A percentile compares a stretch with the other conserved stretches of the same genome.
Evolutionary conservation across 2,329 filamentous ascomycete species (phyloP).

Genomic region (Pleurostoma richardsiae): DNA sequence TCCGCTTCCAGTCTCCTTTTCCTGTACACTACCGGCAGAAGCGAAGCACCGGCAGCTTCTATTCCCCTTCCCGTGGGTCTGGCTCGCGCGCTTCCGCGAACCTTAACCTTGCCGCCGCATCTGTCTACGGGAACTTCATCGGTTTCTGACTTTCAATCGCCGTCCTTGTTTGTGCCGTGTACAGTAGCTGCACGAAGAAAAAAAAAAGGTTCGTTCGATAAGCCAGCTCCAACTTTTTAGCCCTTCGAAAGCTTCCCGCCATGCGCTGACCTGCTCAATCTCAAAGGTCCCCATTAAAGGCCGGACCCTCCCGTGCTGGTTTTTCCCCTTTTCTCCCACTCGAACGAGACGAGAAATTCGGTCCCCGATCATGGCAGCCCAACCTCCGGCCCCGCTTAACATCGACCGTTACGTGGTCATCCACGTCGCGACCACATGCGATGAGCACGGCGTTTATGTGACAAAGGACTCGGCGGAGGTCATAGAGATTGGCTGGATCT

Average conservation of each 20-base stretch:
- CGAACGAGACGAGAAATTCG: conserved; percentile 5
- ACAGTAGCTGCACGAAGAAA: too few species aligned
- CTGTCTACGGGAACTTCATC: background rate
- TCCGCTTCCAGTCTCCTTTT: background rate
- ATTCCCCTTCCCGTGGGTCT: background rate
- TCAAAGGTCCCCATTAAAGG: too few species aligned
- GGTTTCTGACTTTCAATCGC: background rate
- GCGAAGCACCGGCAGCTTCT: background rate
- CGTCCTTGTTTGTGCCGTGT: too few species aligned
- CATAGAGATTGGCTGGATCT: conserved; percentile 97
- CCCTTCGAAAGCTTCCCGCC: too few species aligned
- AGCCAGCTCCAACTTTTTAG: too few species aligned
- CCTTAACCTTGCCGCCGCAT: background rate
- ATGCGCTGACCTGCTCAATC: too few species aligned
- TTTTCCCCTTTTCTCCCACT: too few species aligned
- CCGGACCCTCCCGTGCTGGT: too few species aligned
- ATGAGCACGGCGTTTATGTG: conserved; percentile 98
- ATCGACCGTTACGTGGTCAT: conserved; percentile 97
- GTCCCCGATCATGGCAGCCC: conserved; percentile 34
- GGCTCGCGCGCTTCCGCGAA: background rate
- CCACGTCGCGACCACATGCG: conserved; percentile 97
- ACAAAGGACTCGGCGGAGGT: conserved; percentile 99
- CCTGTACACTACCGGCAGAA: background rate
- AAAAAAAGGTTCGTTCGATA: too few species aligned
- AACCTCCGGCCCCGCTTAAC: conserved; percentile 56